Evolutionary conservation across 2,329 filamentous ascomycete genomes (phyloP).

Genomic region (Harringtonia aguacate): DNA sequence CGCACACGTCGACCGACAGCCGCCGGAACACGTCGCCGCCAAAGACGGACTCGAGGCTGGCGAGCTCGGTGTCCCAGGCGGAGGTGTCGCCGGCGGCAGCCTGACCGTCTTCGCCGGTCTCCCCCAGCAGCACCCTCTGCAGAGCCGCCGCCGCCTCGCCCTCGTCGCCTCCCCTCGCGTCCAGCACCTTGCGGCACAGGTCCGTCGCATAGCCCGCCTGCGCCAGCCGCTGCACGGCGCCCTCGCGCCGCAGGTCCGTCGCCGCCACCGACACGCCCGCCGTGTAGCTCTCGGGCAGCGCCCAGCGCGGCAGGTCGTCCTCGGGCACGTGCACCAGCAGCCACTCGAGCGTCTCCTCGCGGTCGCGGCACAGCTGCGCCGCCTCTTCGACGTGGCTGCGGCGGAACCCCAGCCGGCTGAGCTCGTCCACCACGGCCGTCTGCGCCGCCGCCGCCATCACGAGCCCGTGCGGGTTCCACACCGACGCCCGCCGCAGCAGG

Average conservation of each 20-base stretch:
- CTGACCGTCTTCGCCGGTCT: too few species aligned
- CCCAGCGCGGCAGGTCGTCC: slow-evolving; percentile 89
- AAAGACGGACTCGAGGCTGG: slow-evolving; percentile 76
- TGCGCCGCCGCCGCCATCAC: slow-evolving; percentile 49
- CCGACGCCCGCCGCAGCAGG: slow-evolving; percentile 63
- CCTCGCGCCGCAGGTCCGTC: slow-evolving; percentile 70
- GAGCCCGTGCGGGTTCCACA: slow-evolving; percentile 79
- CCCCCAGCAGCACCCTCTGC: slow-evolving; percentile 54
- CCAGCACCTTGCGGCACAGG: slow-evolving; percentile 68
- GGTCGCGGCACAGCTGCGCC: slow-evolving; percentile 74
- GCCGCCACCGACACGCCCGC: slow-evolving; percentile 82
- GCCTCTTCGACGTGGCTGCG: slow-evolving; percentile 83
- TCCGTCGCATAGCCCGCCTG: slow-evolving; percentile 78
- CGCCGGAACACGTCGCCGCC: slow-evolving; percentile 55
- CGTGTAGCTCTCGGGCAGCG: slow-evolving; percentile 81
- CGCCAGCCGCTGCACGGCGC: slow-evolving; percentile 69
- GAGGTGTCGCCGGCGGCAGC: too few species aligned
- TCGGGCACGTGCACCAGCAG: slow-evolving; percentile 93
- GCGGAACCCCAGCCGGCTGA: slow-evolving; percentile 76
- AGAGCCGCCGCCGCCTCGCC: slow-evolving; percentile 66
- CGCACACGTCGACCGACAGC: slow-evolving; percentile 53
- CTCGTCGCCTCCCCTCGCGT: slow-evolving; percentile 62
- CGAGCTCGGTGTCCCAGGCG: slow-evolving; percentile 80
- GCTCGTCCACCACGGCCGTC: slow-evolving; percentile 55
- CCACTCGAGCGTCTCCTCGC: slow-evolving; percentile 92